Evolutionary conservation across 768 basidiomycete genomes (phyloP).

Genomic region (Suillus occidentalis): DNA sequence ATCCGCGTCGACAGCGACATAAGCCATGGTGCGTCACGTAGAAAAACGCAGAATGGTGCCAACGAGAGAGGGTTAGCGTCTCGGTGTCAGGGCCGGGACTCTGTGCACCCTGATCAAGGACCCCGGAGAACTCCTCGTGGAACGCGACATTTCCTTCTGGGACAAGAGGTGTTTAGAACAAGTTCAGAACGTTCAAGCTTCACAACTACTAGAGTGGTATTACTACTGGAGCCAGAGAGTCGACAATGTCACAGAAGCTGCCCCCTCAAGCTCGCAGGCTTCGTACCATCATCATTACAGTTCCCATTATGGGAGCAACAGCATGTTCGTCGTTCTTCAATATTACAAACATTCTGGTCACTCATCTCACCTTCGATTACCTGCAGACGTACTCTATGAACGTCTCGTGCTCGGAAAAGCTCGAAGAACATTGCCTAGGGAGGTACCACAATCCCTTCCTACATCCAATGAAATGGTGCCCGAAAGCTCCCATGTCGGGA

Average conservation of each 20-base stretch:
- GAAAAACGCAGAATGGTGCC: not conserved
- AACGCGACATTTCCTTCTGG: not conserved
- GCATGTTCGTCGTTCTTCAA: conserved; percentile 46
- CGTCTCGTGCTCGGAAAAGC: conserved; percentile 57
- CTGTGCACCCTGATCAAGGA: not conserved
- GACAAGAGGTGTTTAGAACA: too few species aligned
- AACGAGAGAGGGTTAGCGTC: not conserved
- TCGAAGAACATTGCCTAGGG: conserved; percentile 38
- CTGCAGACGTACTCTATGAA: conserved; percentile 63
- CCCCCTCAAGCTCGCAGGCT: conserved; percentile 46
- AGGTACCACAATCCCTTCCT: not conserved
- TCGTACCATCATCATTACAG: conserved; percentile 57
- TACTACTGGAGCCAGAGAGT: not conserved
- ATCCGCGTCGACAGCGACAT: conserved; percentile 70
- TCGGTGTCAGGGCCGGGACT: not conserved
- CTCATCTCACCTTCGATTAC: not conserved
- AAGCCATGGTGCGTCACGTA: conserved; percentile 49
- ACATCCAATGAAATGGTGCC: conserved; percentile 10
- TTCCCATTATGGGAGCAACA: conserved; percentile 65
- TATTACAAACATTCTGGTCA: conserved; percentile 10
- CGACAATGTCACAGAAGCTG: conserved; percentile 32
- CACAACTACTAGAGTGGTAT: not conserved
- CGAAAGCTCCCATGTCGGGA: conserved; percentile 5
- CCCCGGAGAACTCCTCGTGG: not conserved
- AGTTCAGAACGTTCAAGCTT: too few species aligned